Evolutionary conservation across 139 green algal species (phyloP), one percentile per base, ranked within the genome.

Genomic region (Picochlorum sp.): DNA sequence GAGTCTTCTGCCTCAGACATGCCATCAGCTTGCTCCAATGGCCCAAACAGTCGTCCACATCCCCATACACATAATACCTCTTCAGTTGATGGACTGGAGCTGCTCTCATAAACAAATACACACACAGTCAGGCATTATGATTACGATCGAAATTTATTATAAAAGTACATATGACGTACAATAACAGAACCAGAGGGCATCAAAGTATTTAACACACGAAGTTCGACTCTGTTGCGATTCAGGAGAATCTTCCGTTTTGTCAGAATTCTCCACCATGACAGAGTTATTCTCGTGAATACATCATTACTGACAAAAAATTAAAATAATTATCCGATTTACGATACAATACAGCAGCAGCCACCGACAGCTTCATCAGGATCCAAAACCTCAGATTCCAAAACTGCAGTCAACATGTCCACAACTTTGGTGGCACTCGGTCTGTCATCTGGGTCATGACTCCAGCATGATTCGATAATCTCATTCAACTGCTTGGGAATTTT

Each of bases 111-210:
- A 0, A 32, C 4, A 15, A 58, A 7, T 26, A 21, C 6, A 30
- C 26, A 4, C 26, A 30, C 3, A 30, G 26, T 30, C 26, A 20
- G 56, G 10, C 56, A 62, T 47, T 16, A 51, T 26, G 2, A 49
- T 23, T 18, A 21, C 6, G 0, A 38, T 15, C 9, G 2, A n/a
- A 7, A 18, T 7, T 3, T 24, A 52, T 52, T 3, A 21, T 54
- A 18, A 9, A n/a, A 34, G n/a, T 34, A 59, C 18, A 34, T 14
- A 38, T 5, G 3, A 62, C 79, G 73, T 45, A 85, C 79, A 85
- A 44, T 85, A 85, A 66, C 79, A 85, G 41, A 84, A 81, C 73
- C 77, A 85, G 2, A 85, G 54, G 11, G 73, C 66, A 41, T 85
- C 79, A 32, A 85, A 84, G 2, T 73, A 63, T 24, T 26, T 45